A percentile compares a stretch with the other conserved stretches of the same genome.
phyloP scores from a whole-genome alignment of 1,139 yeast species.

The Wickerhamomyces sp. region DNA sequence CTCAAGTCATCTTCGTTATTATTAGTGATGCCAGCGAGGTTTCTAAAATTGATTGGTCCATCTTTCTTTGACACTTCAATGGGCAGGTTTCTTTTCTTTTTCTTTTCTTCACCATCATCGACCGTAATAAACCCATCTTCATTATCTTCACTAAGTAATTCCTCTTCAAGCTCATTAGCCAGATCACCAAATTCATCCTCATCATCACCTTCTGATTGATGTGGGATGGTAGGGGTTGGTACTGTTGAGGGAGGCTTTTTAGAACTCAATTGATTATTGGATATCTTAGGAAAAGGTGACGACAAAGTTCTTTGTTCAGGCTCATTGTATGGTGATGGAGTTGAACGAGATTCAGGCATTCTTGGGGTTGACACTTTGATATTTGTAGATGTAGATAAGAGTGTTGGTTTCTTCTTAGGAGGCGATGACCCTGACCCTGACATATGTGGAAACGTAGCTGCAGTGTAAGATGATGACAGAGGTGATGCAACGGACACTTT shows the following conservation, averaged over 20 bases:
- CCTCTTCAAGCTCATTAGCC: slow-evolving; percentile 22
- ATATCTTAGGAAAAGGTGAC: background rate
- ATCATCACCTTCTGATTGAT: slow-evolving; percentile 3
- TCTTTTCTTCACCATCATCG: slow-evolving; percentile 9
- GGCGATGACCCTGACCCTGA: background rate
- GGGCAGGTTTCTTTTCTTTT: background rate
- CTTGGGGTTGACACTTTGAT: slow-evolving; percentile 1
- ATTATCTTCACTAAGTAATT: slow-evolving; percentile 12
- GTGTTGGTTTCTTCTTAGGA: background rate
- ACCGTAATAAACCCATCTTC: slow-evolving; percentile 8
- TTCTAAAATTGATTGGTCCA: slow-evolving; percentile 18
- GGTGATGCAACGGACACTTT: slow-evolving; percentile 9
- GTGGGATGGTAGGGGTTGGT: slow-evolving; percentile 1
- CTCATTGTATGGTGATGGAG: background rate
- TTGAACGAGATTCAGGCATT: background rate
- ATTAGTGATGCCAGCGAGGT: slow-evolving; percentile 15
- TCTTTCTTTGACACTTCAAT: background rate
- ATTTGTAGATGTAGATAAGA: background rate
- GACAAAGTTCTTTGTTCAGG: background rate
- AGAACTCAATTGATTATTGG: slow-evolving; percentile 7
- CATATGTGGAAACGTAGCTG: background rate
- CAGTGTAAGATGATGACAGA: slow-evolving; percentile 1
- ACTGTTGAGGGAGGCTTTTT: slow-evolving; percentile 17
- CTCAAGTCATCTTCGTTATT: slow-evolving; percentile 19
- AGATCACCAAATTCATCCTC: slow-evolving; percentile 19